Evolutionary conservation across 371 early-diverging fungal genomes (phyloP), one percentile per base, ranked within the genome.

Genomic region (Nematocida displodere): DNA sequence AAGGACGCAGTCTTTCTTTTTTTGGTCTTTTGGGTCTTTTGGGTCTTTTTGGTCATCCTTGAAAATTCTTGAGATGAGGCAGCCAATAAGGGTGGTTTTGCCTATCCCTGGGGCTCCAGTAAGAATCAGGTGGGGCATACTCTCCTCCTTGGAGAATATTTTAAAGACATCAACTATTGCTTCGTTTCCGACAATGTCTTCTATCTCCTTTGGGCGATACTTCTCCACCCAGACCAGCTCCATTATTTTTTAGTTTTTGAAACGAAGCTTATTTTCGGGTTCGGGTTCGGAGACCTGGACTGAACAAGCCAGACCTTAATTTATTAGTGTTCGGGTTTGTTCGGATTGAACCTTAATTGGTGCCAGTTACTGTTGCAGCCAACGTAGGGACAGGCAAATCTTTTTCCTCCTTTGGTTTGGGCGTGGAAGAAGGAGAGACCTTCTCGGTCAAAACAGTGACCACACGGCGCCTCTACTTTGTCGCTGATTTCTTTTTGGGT

Each of bases 101-200:
- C 99, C 99, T 63, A 95, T 95, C 76, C 99, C 99, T 0, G 97
- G 97, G 17, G 93, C 84, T 17, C 97, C 94, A 15, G 93, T 87
- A 29, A 98, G 86, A 71, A 98, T 89, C 44, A 98, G 83, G 83
- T 98, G 93, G 24, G 96, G 97, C 87, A 94, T 88, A 82, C 93
- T 93, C 44, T 93, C 94, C 36, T 89, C 88, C 68, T 86, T 82
- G 3, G 92, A 89, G 80, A 95, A 92, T 29, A 88, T 84, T 37
- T 87, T 84, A 36, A 98, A 85, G 28, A 94, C 85, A n/a, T 87
- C 84, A 1, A 98, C 88, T 1, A 91, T 91, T 39, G 92, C 91
- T 61, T 88, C 86, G 83, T 95, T 98, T 24, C 96, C 98, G 2
- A 94, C 91, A 80, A 98, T 88, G 65, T 96, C 94, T 56, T 87